Base-by-base conservation (phyloP, 2,329 filamentous ascomycete genomes). In the Aureobasidium sp. region DNA sequence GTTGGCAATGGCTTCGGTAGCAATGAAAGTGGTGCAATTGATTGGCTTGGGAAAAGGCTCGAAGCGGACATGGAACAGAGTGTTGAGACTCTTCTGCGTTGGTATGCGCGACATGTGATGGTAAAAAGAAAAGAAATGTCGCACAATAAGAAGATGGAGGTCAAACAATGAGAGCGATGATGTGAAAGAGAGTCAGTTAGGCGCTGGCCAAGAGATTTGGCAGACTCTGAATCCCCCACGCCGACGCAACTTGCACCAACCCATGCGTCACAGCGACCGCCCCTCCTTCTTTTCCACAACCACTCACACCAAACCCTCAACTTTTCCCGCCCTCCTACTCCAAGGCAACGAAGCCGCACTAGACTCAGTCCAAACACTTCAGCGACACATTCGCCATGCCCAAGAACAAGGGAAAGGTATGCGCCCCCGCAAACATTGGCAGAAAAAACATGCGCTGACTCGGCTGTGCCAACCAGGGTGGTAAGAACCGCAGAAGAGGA, bases 321-420 rank as follows among this genome's bases (percentile, higher is more conserved):
- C 53, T 58, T 52, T 61, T 62, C 6, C 29, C 49, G n/a, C 30
- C 45, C 34, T 30, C 13, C n/a, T 25, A 41, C 29, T 29, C 21
- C 30, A 34, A 63, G 65, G 65, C 65, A 64, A 67, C 62, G 65
- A 66, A 67, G 65, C 65, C 65, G 63, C 64, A 66, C 63, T 63
- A 42, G 41, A 49, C 37, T 30, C 50, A 29, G 29, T 50, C 61
- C 30, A 54, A 59, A 63, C 63, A 49, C 53, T 59, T 54, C 61
- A 66, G 65, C 63, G 61, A 68, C 55, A 62, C 62, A 65, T 67
- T 70, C 78, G 86, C 78, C 65, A 97, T 97, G 92, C 92, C 92
- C 74, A 97, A 97, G 90, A 97, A 97, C 78, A 97, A 97, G 87
- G 92, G 92, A 92, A 97, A 96, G 82, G 91, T 96, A 82, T 47